Evolutionary conservation across 208 protist species (phyloP), one percentile per base, ranked within the genome.

Genomic region (Plasmodiophora brassicae): DNA sequence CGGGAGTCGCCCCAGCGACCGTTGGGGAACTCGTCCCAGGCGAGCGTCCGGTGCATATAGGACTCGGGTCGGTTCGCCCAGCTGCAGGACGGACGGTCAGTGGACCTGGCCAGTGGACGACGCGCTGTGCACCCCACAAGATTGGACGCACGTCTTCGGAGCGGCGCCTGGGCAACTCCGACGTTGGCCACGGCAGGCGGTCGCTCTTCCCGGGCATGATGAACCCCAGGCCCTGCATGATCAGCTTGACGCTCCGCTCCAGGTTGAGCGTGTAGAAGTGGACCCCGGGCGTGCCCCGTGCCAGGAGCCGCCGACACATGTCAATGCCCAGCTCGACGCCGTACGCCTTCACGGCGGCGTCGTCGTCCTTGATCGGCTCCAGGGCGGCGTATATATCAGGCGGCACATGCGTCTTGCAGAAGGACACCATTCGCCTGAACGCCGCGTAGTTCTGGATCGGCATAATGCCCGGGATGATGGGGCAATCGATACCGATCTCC

Each of bases 221-320:
- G 85, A 85, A 10, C 60, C 83, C 57, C 22, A 32, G 57, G 44
- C 45, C 32, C 85, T 84, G n/a, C 5, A 86, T 53, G 25, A 86
- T 86, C 36, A 92, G 43, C 14, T 90, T 91, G 5, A 95, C 86
- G 25, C 88, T 84, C 43, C 91, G 91, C 87, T 98, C 96, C 1
- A 95, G 91, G 90, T 98, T 98, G 71, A 98, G 90, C 22, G 96
- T 98, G 91, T 97, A 98, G 50, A 98, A 96, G 89, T 98, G 96
- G 39, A 98, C 46, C 45, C 96, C 96, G 0, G 83, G 54, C 1
- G 93, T 91, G 36, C 95, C 96, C 28, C 84, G 85, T 0, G 39
- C 87, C 25, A 96, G 57, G 0, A 98, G 91, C 60, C 92, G 36
- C 44, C 91, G 85, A 86, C 94, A 94, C 88, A 98, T 96, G 1